Base-by-base conservation (phyloP, 352 stramenopile genomes). In the Thraustochytrium sp. region DNA sequence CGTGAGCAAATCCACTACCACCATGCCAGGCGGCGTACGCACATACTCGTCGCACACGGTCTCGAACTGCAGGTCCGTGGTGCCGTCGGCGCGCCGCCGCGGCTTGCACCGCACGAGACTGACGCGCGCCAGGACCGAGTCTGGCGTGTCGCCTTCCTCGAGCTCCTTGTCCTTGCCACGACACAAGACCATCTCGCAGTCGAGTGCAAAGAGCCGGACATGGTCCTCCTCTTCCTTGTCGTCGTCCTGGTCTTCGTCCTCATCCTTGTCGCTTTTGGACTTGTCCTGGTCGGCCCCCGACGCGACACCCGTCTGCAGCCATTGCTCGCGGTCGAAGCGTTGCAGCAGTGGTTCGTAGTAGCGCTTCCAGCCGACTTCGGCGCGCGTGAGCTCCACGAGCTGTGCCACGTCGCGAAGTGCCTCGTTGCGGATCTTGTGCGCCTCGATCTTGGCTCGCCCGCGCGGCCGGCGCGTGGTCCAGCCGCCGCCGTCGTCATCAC, bases 171-270 rank as follows among this genome's bases (percentile, higher is more conserved):
- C 2, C 36, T 9, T 53, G 26, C 31, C 31, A 29, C 36, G 76
- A 42, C 68, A 80, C 34, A 61, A 42, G n/a, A 80, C 31, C 68
- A 80, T 80, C 31, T 80, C 68, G 31, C 68, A 80, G 38, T 80
- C 68, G 5, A 80, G 37, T n/a, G n/a, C 68, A 80, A 65, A 68
- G 5, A 80, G 48, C 0, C 62, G 38, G 59, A 4, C 42, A 8
- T 23, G 8, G 4, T 55, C 18, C 4, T n/a, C 59, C 13, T 72
- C 3, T 9, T 49, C 38, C 11, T 72, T 29, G 34, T 72, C 59
- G 34, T n/a, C 34, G 5, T 38, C 38, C 23, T 42, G 0, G n/a
- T 72, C 59, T 21, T 40, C 34, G 34, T 42, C 26, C 59, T 8
- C 26, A n/a, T 72, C 4, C 1, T 72, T 31, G 38, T 44, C 38